Conservation (phyloP, 73 alveolate genomes). For the Durusdinium trenchii region DNA sequence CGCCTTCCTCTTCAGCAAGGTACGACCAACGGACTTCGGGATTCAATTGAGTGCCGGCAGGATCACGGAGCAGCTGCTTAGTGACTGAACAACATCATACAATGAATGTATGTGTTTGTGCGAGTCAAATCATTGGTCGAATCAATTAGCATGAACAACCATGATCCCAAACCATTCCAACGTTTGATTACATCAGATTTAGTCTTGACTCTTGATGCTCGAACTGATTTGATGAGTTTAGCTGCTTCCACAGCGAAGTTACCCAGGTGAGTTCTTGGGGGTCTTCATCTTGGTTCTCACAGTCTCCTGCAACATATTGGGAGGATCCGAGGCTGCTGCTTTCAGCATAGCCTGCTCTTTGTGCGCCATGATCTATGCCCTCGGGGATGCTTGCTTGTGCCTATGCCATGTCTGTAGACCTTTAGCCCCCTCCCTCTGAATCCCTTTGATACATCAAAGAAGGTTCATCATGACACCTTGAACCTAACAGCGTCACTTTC, state of each 20-base stretch:
- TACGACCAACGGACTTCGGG: slow-evolving; percentile 37
- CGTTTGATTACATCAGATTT: too few species aligned
- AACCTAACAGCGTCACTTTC: not conserved
- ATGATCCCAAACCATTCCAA: not conserved
- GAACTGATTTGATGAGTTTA: too few species aligned
- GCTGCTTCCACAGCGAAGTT: too few species aligned
- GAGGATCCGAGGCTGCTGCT: not conserved
- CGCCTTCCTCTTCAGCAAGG: slow-evolving; percentile 45
- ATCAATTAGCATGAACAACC: too few species aligned
- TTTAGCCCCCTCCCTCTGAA: too few species aligned
- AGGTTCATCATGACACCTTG: not conserved
- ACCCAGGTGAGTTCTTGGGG: slow-evolving; percentile 1
- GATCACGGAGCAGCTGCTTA: slow-evolving; percentile 27
- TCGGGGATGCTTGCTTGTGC: too few species aligned
- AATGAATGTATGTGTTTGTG: too few species aligned
- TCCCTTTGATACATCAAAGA: not conserved
- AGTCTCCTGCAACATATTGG: not conserved
- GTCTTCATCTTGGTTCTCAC: not conserved
- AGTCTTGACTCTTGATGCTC: too few species aligned
- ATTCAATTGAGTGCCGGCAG: not conserved
- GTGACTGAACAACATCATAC: not conserved
- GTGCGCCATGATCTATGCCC: not conserved
- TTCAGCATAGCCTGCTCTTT: not conserved
- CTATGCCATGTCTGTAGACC: not conserved
- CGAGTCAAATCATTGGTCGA: too few species aligned